These are phyloP conservation scores for Cupressus sempervirens DNA, from an alignment of 75 land plant genomes.

Conservation along the genomic window DNA sequence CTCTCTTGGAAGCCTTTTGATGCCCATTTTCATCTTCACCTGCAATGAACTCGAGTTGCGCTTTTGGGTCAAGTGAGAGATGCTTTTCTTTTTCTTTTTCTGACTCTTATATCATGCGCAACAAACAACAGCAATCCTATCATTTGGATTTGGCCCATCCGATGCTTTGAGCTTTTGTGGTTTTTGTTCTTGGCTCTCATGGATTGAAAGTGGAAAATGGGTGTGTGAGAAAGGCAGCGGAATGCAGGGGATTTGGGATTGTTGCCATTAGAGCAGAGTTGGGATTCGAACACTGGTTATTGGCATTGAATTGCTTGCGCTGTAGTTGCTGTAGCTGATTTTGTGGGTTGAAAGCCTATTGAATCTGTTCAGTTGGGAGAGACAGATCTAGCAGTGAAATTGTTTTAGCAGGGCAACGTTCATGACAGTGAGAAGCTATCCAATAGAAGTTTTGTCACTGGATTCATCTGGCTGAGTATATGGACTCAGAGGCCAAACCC, in stretches of 20 bases:
- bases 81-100: too few species aligned
- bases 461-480: not conserved
- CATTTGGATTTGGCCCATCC: not conserved
- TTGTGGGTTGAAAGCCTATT: not conserved
- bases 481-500: not conserved
- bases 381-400: not conserved
- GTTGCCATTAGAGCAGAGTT: too few species aligned
- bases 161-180: not conserved
- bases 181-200: not conserved
- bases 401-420: not conserved
- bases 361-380: not conserved
- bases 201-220: not conserved
- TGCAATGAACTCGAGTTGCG: not conserved
- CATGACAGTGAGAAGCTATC: not conserved
- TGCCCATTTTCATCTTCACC: not conserved
- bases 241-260: too few species aligned
- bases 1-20: not conserved
- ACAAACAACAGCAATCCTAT: not conserved
- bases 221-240: not conserved
- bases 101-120: not conserved
- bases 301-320: not conserved
- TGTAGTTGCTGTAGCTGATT: not conserved
- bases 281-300: not conserved
- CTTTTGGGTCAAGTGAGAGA: not conserved
- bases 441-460: not conserved